phyloP scores from a whole-genome alignment of 2,329 filamentous ascomycete species.

The Dothiorella sarmentorum region DNA sequence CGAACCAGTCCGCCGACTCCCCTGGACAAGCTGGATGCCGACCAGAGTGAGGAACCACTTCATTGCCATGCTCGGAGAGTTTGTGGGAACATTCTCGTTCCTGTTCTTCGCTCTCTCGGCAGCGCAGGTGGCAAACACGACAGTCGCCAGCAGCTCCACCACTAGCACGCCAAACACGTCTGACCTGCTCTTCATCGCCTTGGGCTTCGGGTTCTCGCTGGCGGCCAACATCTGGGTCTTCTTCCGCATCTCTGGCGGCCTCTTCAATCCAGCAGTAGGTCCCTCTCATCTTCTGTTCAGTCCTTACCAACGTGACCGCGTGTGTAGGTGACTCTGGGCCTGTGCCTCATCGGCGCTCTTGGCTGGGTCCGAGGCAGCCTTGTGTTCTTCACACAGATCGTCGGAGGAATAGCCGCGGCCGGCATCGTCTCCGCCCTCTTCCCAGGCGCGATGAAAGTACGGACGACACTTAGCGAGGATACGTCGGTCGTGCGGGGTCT shows the following conservation, averaged over 20 bases:
- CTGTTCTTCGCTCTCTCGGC: slow-evolving; percentile 40
- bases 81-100: slow-evolving; percentile 41
- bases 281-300: slow-evolving; percentile 28
- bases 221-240: slow-evolving; percentile 42
- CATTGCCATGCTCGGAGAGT: slow-evolving; percentile 45
- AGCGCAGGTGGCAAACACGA: slow-evolving; percentile 42
- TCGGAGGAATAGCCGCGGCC: slow-evolving; percentile 7
- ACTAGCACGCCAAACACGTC: slow-evolving; percentile 26
- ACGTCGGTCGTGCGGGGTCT: slow-evolving; percentile 33
- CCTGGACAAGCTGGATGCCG: slow-evolving; percentile 42
- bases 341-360: slow-evolving; percentile 34
- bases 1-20: slow-evolving; percentile 35
- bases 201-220: slow-evolving; percentile 38
- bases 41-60: slow-evolving; percentile 43
- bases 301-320: background rate
- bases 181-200: slow-evolving; percentile 39
- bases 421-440: slow-evolving; percentile 33
- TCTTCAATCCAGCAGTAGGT: slow-evolving; percentile 41
- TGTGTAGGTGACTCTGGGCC: slow-evolving; percentile 34
- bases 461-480: slow-evolving; percentile 33
- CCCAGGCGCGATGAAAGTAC: slow-evolving; percentile 29
- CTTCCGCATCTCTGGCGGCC: slow-evolving; percentile 37
- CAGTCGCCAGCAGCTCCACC: slow-evolving; percentile 22
- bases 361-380: slow-evolving; percentile 26
- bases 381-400: slow-evolving; percentile 35